Evolutionary conservation across 2,329 filamentous ascomycete species (phyloP), one percentile per base, ranked within the genome.

Genomic region (Talaromyces sp.): DNA sequence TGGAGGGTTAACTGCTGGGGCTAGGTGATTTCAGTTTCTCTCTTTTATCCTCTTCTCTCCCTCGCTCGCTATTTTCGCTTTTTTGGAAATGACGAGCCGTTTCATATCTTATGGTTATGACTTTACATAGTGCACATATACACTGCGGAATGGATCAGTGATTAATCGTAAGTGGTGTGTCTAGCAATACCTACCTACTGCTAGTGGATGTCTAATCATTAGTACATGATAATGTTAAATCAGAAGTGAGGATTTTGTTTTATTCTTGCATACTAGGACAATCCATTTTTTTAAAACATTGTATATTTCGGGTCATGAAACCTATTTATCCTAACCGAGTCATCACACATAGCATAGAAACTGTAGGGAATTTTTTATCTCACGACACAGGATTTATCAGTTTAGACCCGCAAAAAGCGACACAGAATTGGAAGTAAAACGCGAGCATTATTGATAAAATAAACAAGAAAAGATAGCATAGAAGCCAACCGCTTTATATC

Each of bases 361-460:
- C 3, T 14, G 14, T 29, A 32, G 46, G 22, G 40, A 40, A 30
- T 49, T 60, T 54, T 46, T 57, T 57, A 58, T 52, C 54, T 60
- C 60, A 52, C 57, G 50, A 56, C 43, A 49, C 49, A 57, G 49
- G 56, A 41, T 54, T 52, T 52, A 58, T 46, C 48, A 56, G 33
- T 58, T 51, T 54, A 53, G 46, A 47, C 16, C 49, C 51, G 49
- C 22, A 24, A 36, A 45, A 40, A 32, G 49, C 45, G 58, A 32
- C 50, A 50, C 53, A 48, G 39, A 49, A 50, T 43, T 29, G 17
- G n/a, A 57, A 52, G 56, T 49, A 56, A 61, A 52, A 62, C 54
- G 52, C 51, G 49, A 48, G 49, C 54, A 63, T 62, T 61, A 61
- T 57, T 57, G 55, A 46, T 62, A 60, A 56, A 16, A 63, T 58